These are phyloP conservation scores for Aspergillus bombycis DNA, from an alignment of 2,329 filamentous ascomycete genomes.

Conservation along the genomic window DNA sequence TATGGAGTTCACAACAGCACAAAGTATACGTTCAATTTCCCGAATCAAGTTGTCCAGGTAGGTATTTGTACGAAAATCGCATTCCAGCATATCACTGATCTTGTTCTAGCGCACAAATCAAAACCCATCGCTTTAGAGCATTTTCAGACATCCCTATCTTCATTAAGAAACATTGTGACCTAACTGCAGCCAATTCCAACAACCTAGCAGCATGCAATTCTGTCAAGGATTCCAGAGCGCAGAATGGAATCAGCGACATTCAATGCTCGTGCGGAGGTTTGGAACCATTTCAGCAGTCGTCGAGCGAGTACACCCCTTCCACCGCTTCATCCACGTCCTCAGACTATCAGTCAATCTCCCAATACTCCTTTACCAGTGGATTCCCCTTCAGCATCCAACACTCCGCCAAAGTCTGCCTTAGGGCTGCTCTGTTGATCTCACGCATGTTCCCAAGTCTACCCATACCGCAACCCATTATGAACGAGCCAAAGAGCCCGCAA, in stretches of 20 bases:
- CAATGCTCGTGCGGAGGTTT: constrained; percentile 38
- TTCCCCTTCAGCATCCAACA: constrained; percentile 47
- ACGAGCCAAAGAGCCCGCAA: constrained; percentile 17
- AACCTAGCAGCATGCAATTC: constrained; percentile 13
- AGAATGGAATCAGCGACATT: constrained; percentile 30
- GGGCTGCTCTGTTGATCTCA: constrained; percentile 44
- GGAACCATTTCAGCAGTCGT: constrained; percentile 32
- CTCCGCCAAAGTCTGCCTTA: constrained; percentile 46
- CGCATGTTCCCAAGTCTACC: constrained; percentile 46
- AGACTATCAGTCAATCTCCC: constrained; percentile 33
- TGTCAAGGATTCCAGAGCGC: constrained; percentile 13
- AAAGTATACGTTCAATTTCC: constrained; percentile 45
- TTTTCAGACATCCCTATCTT: constrained; percentile 52
- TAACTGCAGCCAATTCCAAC: constrained; percentile 36
- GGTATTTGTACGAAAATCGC: not conserved
- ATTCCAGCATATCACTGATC: constrained; percentile 10
- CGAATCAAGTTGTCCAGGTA: constrained; percentile 50
- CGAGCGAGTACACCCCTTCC: constrained; percentile 37
- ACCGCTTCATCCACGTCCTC: constrained; percentile 37
- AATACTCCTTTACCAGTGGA: constrained; percentile 35
- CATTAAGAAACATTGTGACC: constrained; percentile 49
- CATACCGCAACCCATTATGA: constrained; percentile 36
- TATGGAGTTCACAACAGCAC: constrained; percentile 41
- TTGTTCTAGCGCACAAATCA: constrained; percentile 46
- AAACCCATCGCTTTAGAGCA: constrained; percentile 50